phyloP scores from a whole-genome alignment of 352 stramenopile genomes.

The Phytophthora nicotianae region DNA sequence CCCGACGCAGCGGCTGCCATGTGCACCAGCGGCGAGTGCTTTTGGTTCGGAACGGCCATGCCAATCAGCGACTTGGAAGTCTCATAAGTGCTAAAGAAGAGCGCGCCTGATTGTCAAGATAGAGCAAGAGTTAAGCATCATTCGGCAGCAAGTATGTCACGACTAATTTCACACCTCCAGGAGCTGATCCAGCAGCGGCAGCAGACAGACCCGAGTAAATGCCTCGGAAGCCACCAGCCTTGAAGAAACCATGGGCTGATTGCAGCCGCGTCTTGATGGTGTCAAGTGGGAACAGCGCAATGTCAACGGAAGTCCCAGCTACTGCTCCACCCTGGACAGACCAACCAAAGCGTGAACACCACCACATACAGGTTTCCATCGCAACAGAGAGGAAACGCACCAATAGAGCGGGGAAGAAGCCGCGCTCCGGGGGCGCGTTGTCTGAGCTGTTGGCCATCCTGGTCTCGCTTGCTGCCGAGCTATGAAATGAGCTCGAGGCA shows the following conservation, averaged over 20 bases:
- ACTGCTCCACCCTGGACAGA: conserved; percentile 87
- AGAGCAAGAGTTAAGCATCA: conserved; percentile 1
- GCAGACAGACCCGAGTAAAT: conserved; percentile 92
- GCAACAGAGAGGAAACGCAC: conserved; percentile 28
- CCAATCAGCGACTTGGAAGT: conserved; percentile 84
- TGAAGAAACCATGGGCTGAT: conserved; percentile 96
- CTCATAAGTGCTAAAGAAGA: conserved; percentile 93
- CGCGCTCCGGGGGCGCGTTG: conserved; percentile 44
- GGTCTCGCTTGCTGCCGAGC: conserved; percentile 1
- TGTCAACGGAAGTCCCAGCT: conserved; percentile 97
- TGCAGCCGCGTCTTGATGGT: conserved; percentile 99
- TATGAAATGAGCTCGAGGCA: conserved; percentile 8
- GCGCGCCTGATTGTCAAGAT: conserved; percentile 55
- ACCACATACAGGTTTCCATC: conserved; percentile 1
- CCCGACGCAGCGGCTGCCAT: conserved; percentile 95
- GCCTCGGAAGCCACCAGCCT: conserved; percentile 95
- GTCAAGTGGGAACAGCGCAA: conserved; percentile 98
- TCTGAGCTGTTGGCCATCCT: conserved; percentile 31
- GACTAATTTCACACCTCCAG: conserved; percentile 62
- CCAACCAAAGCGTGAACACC: conserved; percentile 13
- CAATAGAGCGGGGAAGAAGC: conserved; percentile 72
- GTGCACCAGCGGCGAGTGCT: conserved; percentile 91
- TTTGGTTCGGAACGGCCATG: conserved; percentile 56
- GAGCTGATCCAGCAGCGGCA: conserved; percentile 91
- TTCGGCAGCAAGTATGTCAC: not conserved